These are phyloP conservation scores for Jatropha podagrica DNA, from an alignment of 441 rosid species.

Conservation along the genomic window DNA sequence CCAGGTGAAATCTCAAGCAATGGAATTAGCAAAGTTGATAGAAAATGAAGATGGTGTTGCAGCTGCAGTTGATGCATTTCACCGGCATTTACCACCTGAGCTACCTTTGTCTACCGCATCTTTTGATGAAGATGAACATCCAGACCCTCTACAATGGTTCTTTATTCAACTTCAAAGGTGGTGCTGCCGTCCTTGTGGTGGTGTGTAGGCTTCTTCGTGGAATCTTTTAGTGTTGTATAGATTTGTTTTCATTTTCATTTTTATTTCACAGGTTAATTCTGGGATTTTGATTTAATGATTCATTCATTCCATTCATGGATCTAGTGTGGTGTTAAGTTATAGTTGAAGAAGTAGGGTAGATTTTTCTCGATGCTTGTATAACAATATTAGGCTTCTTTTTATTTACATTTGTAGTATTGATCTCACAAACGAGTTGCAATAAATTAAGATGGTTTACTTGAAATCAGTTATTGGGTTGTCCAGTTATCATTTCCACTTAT, in stretches of 20 bases:
- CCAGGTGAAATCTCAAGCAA: constrained; percentile 75
- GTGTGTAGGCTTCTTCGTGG: constrained; percentile 33
- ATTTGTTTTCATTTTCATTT: constrained; percentile 1
- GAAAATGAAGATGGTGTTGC: constrained; percentile 97
- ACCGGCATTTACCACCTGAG: constrained; percentile 76
- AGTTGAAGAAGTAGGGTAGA: neutral
- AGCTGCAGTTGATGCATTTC: constrained; percentile 86
- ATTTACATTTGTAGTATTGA: neutral
- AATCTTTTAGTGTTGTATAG: constrained; percentile 22
- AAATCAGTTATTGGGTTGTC: neutral
- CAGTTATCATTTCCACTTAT: neutral
- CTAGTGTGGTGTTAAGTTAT: neutral
- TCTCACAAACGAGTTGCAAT: neutral
- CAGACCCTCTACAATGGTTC: constrained; percentile 59
- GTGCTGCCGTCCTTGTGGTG: constrained; percentile 69
- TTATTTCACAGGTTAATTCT: constrained; percentile 17
- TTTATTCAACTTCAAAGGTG: constrained; percentile 60
- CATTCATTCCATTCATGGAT: constrained; percentile 55
- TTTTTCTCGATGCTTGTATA: neutral
- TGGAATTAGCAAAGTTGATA: constrained; percentile 68
- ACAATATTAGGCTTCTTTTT: neutral
- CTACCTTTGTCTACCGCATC: constrained; percentile 52
- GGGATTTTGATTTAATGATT: constrained; percentile 7
- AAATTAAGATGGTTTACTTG: neutral
- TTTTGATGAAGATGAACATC: constrained; percentile 46